phyloP scores from a whole-genome alignment of 2,329 filamentous ascomycete genomes.

The Aspergillus jensenii region DNA sequence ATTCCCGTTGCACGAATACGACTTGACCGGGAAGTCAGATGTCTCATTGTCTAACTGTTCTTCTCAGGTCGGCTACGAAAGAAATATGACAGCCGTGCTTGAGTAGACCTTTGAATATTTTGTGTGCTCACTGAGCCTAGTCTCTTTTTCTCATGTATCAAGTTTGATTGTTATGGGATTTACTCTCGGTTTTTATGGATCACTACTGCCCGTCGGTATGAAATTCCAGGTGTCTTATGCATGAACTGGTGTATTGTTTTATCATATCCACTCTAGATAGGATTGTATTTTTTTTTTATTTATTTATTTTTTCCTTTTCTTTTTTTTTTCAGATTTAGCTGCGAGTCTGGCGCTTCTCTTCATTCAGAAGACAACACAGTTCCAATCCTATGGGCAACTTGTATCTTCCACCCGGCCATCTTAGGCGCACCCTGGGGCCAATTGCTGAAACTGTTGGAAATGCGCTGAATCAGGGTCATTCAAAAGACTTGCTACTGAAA shows the following conservation, averaged over 20 bases:
- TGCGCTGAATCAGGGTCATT: not conserved
- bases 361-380: not conserved
- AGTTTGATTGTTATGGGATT: not conserved
- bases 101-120: constrained; percentile 1
- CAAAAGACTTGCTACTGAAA: not conserved
- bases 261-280: not conserved
- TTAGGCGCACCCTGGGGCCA: not conserved
- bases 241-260: constrained; percentile 12
- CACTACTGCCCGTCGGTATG: not conserved
- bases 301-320: no score
- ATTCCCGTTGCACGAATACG: not conserved
- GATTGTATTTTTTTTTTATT: not conserved
- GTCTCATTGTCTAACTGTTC: not conserved
- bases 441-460: not conserved
- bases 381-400: not conserved
- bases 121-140: not conserved
- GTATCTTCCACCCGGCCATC: not conserved
- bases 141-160: not conserved
- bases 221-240: constrained; percentile 4
- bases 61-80: constrained; percentile 1
- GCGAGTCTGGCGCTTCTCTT: not conserved
- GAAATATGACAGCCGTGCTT: not conserved
- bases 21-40: not conserved
- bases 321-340: not conserved
- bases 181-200: not conserved